phyloP scores from a whole-genome alignment of 768 basidiomycete species.

The Coprinopsis strossmayeri region DNA sequence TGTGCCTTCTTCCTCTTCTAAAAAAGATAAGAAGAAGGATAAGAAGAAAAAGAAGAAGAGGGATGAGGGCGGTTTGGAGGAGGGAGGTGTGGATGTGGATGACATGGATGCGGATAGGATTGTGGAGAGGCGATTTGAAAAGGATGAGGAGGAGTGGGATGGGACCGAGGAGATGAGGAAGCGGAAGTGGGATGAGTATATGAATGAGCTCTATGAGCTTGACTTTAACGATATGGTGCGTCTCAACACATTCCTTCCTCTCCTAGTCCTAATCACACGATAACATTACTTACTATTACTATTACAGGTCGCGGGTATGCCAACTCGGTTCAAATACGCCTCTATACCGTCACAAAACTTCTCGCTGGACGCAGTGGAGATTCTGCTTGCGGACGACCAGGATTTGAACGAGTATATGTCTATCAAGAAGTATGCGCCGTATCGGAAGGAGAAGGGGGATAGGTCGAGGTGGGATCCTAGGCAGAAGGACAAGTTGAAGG shows the following conservation, averaged over 20 bases:
- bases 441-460: constrained; percentile 50
- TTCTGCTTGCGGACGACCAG: constrained; percentile 84
- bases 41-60: constrained; percentile 57
- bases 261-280: constrained; percentile 1
- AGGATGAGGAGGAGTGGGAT: constrained; percentile 67
- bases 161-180: constrained; percentile 91
- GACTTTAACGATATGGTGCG: constrained; percentile 95
- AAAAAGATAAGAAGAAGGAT: constrained; percentile 22
- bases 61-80: constrained; percentile 34
- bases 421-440: constrained; percentile 88
- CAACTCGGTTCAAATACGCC: constrained; percentile 93
- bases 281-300: constrained; percentile 3
- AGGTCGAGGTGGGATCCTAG: constrained; percentile 52
- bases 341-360: constrained; percentile 55
- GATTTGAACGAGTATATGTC: constrained; percentile 91
- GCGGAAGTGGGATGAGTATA: constrained; percentile 74
- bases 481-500: constrained; percentile 59
- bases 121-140: no score
- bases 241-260: constrained; percentile 11
- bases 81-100: constrained; percentile 55
- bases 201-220: constrained; percentile 85
- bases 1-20: constrained; percentile 13
- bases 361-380: constrained; percentile 76
- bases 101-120: constrained; percentile 38
- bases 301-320: constrained; percentile 74